Conservation (phyloP, 352 stramenopile species). For the Blastocystis sp. region DNA sequence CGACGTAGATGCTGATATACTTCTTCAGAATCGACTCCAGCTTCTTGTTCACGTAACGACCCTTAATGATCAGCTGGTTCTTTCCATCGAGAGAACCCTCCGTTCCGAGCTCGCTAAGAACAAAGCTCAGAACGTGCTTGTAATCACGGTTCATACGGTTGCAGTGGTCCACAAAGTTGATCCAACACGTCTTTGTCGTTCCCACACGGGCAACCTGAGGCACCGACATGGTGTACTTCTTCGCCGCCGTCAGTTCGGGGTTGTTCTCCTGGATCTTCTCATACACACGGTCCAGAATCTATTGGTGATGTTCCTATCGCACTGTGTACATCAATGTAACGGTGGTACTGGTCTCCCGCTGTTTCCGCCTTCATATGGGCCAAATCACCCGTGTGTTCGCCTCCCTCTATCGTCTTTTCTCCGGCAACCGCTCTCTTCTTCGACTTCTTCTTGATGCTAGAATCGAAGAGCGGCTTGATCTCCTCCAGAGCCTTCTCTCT, state of each 20-base stretch:
- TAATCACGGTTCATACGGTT: constrained; percentile 92
- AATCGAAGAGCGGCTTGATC: constrained; percentile 6
- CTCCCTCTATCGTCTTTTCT: not conserved
- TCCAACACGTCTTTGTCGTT: constrained; percentile 55
- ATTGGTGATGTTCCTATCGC: not conserved
- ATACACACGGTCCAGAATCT: constrained; percentile 42
- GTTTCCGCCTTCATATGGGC: constrained; percentile 28
- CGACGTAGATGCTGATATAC: constrained; percentile 95
- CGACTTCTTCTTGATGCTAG: constrained; percentile 26
- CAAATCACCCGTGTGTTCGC: not conserved
- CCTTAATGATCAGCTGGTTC: constrained; percentile 91
- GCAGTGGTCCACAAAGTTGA: constrained; percentile 64
- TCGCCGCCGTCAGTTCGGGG: not conserved
- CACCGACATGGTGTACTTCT: constrained; percentile 21
- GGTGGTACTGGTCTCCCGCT: constrained; percentile 15
- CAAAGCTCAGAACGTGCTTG: constrained; percentile 97
- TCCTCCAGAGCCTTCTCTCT: constrained; percentile 7
- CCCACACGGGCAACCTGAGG: constrained; percentile 36
- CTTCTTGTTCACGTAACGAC: constrained; percentile 93
- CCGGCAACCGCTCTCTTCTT: constrained; percentile 24
- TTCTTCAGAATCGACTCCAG: constrained; percentile 96
- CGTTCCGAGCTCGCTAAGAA: constrained; percentile 95
- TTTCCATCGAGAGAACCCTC: constrained; percentile 91
- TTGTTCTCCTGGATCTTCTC: constrained; percentile 30
- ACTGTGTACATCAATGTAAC: not conserved